Percentiles rank a stretch among this genome's conserved stretches.
Conservation (phyloP, 257 asterid species). For the Paraleonurus japonicus region DNA sequence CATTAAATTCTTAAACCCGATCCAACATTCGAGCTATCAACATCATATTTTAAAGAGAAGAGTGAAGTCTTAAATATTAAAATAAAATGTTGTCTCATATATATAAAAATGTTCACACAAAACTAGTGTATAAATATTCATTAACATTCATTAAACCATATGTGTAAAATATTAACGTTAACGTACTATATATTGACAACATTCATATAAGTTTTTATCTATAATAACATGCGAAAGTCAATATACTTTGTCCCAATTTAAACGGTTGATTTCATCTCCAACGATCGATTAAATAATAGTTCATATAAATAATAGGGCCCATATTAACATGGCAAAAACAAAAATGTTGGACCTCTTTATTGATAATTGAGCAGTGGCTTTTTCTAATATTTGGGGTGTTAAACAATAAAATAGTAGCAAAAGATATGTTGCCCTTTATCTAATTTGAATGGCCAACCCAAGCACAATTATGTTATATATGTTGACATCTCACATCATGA, state of each 20-base stretch:
- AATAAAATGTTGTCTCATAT: no score
- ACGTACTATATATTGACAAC: no score
- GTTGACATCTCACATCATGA: conserved; percentile 43
- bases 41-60: no score
- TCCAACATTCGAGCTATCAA: no score
- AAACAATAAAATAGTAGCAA: background rate
- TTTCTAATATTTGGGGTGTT: conserved; percentile 1
- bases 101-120: no score
- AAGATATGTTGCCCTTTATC: conserved; percentile 41
- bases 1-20: no score
- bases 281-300: background rate
- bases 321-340: conserved; percentile 1
- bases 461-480: background rate
- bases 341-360: conserved; percentile 14
- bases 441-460: conserved; percentile 49
- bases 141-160: no score
- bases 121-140: no score
- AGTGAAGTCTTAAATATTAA: no score
- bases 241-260: background rate
- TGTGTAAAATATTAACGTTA: no score
- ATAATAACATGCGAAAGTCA: background rate
- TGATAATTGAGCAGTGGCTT: conserved; percentile 25
- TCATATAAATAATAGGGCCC: background rate
- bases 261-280: background rate
- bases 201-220: no score